A percentile compares a stretch with the other conserved stretches of the same genome.
Conservation (phyloP, 202 grass and related monocot species). For the Panicum virgatum region DNA sequence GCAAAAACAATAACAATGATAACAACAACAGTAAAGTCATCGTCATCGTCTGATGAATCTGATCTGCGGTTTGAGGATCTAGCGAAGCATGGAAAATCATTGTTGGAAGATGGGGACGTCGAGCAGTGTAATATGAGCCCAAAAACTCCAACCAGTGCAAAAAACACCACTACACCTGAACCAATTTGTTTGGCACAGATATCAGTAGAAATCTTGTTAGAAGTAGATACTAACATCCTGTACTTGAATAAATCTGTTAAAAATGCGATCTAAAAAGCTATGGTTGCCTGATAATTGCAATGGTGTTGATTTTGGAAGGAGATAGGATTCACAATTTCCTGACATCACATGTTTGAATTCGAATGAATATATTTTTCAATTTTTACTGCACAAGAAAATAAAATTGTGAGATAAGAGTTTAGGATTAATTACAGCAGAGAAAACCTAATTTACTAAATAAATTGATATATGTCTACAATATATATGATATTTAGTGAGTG, state of each 20-base stretch:
- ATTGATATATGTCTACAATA: not conserved
- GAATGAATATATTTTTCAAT: not conserved
- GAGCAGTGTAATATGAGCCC: constrained; percentile 63
- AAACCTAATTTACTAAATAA: not conserved
- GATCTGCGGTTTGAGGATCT: constrained; percentile 20
- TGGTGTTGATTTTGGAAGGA: not conserved
- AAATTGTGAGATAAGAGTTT: not conserved
- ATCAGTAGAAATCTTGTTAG: constrained; percentile 11
- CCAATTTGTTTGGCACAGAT: constrained; percentile 6
- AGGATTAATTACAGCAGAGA: not conserved
- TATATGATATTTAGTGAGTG: not conserved
- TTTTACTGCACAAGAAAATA: not conserved
- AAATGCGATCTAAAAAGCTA: not conserved
- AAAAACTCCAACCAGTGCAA: constrained; percentile 63
- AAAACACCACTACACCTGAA: constrained; percentile 70
- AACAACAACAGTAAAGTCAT: constrained; percentile 50
- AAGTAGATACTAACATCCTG: not conserved
- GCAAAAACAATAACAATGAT: constrained; percentile 62
- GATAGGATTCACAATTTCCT: not conserved
- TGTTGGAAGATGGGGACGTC: constrained; percentile 29
- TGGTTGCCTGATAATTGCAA: not conserved
- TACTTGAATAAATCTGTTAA: not conserved
- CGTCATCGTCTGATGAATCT: constrained; percentile 62
- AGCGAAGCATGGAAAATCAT: constrained; percentile 39
- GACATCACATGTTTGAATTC: not conserved